phyloP scores from a whole-genome alignment of 257 asterid genomes.

The Forsythia suspensa region DNA sequence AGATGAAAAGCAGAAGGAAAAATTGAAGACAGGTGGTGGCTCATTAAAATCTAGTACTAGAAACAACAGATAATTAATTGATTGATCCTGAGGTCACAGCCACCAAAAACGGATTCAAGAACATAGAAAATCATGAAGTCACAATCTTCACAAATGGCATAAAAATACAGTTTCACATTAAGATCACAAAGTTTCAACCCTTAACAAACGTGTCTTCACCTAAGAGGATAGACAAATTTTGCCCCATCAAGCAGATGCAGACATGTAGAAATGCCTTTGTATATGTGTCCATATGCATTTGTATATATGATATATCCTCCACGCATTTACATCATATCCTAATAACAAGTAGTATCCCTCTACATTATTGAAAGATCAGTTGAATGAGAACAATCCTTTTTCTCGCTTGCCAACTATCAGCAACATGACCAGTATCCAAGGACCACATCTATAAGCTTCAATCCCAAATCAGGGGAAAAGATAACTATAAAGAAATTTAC shows the following conservation, averaged over 20 bases:
- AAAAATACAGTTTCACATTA: not conserved
- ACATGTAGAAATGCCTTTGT: not conserved
- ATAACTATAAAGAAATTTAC: not conserved
- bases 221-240: not conserved
- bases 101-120: constrained; percentile 5
- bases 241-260: not conserved
- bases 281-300: not conserved
- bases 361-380: not conserved
- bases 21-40: constrained; percentile 3
- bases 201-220: not conserved
- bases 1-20: constrained; percentile 3
- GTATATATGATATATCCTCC: not conserved
- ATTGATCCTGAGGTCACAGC: constrained; percentile 14
- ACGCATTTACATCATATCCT: not conserved
- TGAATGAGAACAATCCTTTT: not conserved
- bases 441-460: not conserved
- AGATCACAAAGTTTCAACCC: not conserved
- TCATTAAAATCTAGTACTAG: constrained; percentile 2
- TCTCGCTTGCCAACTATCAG: not conserved
- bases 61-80: constrained; percentile 3
- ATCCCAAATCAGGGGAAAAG: not conserved
- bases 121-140: constrained; percentile 10
- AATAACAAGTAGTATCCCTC: not conserved
- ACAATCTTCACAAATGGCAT: constrained; percentile 2
- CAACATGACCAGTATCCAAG: not conserved